These are phyloP conservation scores for Rhododendron mucronatum DNA, from an alignment of 148 eudicot genomes.

Conservation along the genomic window DNA sequence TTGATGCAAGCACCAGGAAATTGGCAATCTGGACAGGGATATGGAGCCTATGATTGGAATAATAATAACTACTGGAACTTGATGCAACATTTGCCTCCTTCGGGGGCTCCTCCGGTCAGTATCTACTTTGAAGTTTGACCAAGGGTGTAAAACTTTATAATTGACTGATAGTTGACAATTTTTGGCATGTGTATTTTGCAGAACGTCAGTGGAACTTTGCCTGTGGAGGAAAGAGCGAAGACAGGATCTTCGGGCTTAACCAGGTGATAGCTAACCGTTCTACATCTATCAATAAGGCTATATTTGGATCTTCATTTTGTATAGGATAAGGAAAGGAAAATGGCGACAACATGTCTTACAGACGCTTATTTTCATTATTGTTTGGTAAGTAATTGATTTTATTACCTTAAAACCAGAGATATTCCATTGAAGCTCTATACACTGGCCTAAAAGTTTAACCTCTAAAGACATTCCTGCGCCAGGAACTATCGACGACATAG, in stretches of 20 bases:
- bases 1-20: background rate
- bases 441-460: background rate
- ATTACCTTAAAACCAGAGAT: background rate
- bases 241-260: background rate
- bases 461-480: background rate
- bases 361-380: background rate
- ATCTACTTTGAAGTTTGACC: background rate
- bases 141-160: background rate
- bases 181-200: background rate
- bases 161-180: background rate
- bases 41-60: background rate
- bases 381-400: background rate
- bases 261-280: background rate
- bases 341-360: background rate
- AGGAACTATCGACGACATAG: background rate
- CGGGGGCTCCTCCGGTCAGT: background rate
- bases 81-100: background rate
- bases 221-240: background rate
- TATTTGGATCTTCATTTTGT: background rate
- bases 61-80: background rate
- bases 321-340: background rate
- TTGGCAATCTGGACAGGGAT: background rate
- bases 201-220: background rate
- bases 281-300: background rate
- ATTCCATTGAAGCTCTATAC: background rate